Percentiles rank a stretch among this genome's conserved stretches.
phyloP scores from a whole-genome alignment of 73 alveolate genomes.

The Symbiodinium pilosum region DNA sequence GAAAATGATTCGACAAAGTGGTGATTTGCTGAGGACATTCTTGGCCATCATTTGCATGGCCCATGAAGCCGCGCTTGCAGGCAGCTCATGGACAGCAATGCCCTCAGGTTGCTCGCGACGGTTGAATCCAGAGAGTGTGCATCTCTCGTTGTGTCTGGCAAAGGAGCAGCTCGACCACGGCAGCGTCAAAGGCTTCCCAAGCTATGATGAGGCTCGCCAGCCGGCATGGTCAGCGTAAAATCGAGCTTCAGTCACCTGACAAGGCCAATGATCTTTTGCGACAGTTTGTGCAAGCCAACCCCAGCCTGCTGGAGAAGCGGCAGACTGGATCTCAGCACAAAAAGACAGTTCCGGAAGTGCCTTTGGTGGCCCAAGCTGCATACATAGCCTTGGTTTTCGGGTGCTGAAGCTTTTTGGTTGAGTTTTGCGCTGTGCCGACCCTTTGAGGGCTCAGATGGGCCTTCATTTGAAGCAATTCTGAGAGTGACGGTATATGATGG shows the following conservation, averaged over 20 bases:
- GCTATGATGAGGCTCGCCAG: slow-evolving; percentile 38
- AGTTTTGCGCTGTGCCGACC: too few species aligned
- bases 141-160: neutral
- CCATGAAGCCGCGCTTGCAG: neutral
- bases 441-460: too few species aligned
- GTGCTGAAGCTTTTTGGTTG: too few species aligned
- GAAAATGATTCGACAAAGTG: too few species aligned
- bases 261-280: slow-evolving; percentile 42
- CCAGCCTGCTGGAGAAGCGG: slow-evolving; percentile 18
- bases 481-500: too few species aligned
- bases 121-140: neutral
- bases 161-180: slow-evolving; percentile 64
- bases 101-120: neutral
- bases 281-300: slow-evolving; percentile 12
- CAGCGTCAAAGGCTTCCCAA: slow-evolving; percentile 55
- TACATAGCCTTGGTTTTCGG: too few species aligned
- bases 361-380: neutral
- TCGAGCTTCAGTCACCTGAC: neutral
- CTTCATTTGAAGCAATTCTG: too few species aligned
- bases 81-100: slow-evolving; percentile 46
- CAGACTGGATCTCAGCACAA: neutral
- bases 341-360: too few species aligned
- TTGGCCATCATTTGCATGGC: neutral
- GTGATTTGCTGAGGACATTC: neutral
- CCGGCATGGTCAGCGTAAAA: neutral